A percentile compares a stretch with the other conserved stretches of the same genome.
Evolutionary conservation across 1,284 basidiomycete species (phyloP).

Genomic region (Leucoagaricus sp.): DNA sequence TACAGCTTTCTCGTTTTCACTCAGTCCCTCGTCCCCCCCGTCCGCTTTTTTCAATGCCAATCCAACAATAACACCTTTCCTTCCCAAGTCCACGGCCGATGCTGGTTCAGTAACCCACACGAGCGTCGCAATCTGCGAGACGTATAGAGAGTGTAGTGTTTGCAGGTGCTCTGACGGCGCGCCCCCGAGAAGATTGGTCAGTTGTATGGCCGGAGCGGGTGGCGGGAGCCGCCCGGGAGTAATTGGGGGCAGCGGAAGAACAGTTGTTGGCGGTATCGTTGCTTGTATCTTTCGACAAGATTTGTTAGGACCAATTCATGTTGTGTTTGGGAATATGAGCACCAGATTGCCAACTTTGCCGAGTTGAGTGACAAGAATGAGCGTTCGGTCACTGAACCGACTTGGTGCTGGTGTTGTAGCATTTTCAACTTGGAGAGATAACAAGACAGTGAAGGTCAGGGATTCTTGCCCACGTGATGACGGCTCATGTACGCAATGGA

Average conservation of each 20-base stretch:
- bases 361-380: constrained; percentile 84
- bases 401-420: constrained; percentile 39
- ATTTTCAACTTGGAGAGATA: constrained; percentile 18
- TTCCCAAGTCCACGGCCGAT: constrained; percentile 37
- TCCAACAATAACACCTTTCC: constrained; percentile 66
- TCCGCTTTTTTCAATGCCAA: constrained; percentile 56
- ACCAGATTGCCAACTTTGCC: constrained; percentile 89
- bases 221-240: constrained; percentile 49
- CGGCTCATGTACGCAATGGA: neutral
- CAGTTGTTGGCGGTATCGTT: constrained; percentile 66
- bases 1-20: constrained; percentile 51
- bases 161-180: constrained; percentile 63
- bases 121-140: constrained; percentile 83
- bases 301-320: constrained; percentile 10
- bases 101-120: constrained; percentile 65
- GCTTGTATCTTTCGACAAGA: constrained; percentile 70
- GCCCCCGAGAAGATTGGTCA: constrained; percentile 78
- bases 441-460: neutral
- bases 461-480: constrained; percentile 10
- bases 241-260: constrained; percentile 48
- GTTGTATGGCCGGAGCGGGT: constrained; percentile 71
- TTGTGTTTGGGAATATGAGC: constrained; percentile 22
- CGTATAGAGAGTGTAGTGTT: constrained; percentile 81
- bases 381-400: constrained; percentile 72
- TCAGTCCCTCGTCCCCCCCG: constrained; percentile 33